phyloP scores from a whole-genome alignment of 177 flowering plant genomes.

The Telopea speciosissima region DNA sequence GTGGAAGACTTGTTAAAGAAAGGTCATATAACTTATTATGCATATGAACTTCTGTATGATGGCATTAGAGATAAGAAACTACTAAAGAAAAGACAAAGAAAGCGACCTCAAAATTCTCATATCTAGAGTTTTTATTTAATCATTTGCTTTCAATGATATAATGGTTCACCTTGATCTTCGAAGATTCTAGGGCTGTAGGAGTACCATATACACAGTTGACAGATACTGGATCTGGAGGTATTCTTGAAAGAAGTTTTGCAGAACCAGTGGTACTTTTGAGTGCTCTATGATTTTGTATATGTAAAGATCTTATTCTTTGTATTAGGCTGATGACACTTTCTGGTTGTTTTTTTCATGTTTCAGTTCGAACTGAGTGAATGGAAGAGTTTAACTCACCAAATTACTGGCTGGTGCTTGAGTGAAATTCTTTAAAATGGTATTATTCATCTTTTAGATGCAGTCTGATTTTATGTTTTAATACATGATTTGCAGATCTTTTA shows the following conservation, averaged over 20 bases:
- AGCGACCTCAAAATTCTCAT: background rate
- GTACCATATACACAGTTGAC: background rate
- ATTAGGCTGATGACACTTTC: background rate
- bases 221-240: background rate
- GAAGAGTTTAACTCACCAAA: background rate
- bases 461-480: background rate
- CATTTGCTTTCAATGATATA: background rate
- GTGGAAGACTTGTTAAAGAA: constrained; percentile 79
- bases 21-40: constrained; percentile 53
- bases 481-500: background rate
- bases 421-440: background rate
- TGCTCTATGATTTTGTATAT: background rate
- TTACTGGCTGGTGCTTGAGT: background rate
- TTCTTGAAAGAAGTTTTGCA: background rate
- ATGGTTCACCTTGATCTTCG: background rate
- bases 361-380: background rate
- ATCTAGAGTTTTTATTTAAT: background rate
- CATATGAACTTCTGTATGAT: constrained; percentile 72
- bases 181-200: background rate
- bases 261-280: background rate
- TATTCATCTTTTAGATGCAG: background rate
- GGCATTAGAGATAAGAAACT: constrained; percentile 72
- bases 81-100: constrained; percentile 25
- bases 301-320: background rate
- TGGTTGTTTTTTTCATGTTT: background rate